A percentile compares a stretch with the other conserved stretches of the same genome.
Conservation (phyloP, 2,329 filamentous ascomycete species). For the Gnomoniopsis smithogilvyi region DNA sequence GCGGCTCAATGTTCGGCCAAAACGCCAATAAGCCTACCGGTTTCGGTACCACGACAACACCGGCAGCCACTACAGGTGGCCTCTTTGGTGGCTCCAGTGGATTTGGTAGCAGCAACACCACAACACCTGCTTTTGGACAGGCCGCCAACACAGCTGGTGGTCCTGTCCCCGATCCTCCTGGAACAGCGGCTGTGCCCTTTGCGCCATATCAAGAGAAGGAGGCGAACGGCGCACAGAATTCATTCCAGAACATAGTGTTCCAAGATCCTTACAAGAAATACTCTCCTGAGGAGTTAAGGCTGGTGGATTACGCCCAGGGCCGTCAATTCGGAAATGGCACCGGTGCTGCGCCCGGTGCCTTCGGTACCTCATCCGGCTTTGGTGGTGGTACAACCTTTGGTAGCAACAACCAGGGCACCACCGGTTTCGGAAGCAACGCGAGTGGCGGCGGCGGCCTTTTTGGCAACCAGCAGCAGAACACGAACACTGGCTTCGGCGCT, state of each 20-base stretch:
- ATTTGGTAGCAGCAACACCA: conserved; percentile 36
- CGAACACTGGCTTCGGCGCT: conserved; percentile 40
- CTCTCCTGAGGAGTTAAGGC: conserved; percentile 78
- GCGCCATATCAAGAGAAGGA: conserved; percentile 72
- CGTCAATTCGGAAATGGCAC: conserved; percentile 86
- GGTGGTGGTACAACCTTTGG: conserved; percentile 45
- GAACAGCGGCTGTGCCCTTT: conserved; percentile 70
- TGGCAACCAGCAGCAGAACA: conserved; percentile 34
- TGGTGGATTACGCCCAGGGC: conserved; percentile 86
- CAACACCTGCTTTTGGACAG: conserved; percentile 39
- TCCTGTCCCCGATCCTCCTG: conserved; percentile 57
- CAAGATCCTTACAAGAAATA: conserved; percentile 82
- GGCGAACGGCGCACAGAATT: conserved; percentile 52
- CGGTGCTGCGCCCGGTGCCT: conserved; percentile 77
- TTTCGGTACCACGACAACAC: conserved; percentile 35
- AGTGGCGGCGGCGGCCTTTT: conserved; percentile 40
- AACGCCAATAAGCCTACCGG: conserved; percentile 42
- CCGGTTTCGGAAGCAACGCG: conserved; percentile 31
- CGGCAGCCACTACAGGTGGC: conserved; percentile 36
- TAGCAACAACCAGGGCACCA: conserved; percentile 34
- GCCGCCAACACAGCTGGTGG: conserved; percentile 45
- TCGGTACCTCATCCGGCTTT: conserved; percentile 61
- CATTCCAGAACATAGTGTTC: conserved; percentile 78
- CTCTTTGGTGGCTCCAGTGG: conserved; percentile 44
- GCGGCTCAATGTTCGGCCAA: conserved; percentile 50